Evolutionary conservation across 2,329 filamentous ascomycete species (phyloP).

Genomic region (Akanthomyces lecanii): DNA sequence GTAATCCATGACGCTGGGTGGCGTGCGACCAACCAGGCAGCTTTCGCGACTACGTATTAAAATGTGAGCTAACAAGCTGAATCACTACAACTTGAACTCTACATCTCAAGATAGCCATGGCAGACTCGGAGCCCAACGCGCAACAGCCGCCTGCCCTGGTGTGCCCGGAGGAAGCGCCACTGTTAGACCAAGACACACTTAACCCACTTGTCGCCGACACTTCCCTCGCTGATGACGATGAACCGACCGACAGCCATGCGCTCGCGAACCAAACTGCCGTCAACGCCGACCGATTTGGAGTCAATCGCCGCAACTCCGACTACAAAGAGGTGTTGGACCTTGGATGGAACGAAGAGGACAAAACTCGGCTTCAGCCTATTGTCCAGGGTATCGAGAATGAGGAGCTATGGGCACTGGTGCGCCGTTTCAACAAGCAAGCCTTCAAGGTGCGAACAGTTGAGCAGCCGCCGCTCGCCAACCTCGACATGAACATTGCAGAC

Average conservation of each 20-base stretch:
- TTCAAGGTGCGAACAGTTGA: slow-evolving; percentile 64
- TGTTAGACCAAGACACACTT: background rate
- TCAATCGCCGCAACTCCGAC: slow-evolving; percentile 35
- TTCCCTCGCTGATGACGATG: background rate
- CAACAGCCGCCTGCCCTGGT: background rate
- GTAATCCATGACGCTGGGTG: too few relatives aligned
- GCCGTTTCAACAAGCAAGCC: slow-evolving; percentile 69
- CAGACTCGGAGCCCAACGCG: too few relatives aligned
- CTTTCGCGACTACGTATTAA: too few relatives aligned
- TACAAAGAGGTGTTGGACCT: slow-evolving; percentile 58
- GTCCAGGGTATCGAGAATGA: slow-evolving; percentile 68
- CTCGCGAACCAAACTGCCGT: slow-evolving; percentile 27
- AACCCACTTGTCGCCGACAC: background rate
- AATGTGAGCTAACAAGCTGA: too few relatives aligned
- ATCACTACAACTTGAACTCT: too few relatives aligned
- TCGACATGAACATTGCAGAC: slow-evolving; percentile 75
- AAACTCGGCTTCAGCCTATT: slow-evolving; percentile 52
- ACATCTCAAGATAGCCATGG: too few relatives aligned
- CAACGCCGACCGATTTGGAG: slow-evolving; percentile 23
- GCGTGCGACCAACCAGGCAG: too few relatives aligned
- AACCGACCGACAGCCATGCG: slow-evolving; percentile 34
- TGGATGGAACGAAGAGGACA: slow-evolving; percentile 61
- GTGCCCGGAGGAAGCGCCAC: background rate
- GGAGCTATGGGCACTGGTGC: slow-evolving; percentile 66
- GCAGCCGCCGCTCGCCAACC: slow-evolving; percentile 50